Base-by-base conservation (phyloP, 192 early-diverging fungal species). In the Phlyctochytrium arcticum region DNA sequence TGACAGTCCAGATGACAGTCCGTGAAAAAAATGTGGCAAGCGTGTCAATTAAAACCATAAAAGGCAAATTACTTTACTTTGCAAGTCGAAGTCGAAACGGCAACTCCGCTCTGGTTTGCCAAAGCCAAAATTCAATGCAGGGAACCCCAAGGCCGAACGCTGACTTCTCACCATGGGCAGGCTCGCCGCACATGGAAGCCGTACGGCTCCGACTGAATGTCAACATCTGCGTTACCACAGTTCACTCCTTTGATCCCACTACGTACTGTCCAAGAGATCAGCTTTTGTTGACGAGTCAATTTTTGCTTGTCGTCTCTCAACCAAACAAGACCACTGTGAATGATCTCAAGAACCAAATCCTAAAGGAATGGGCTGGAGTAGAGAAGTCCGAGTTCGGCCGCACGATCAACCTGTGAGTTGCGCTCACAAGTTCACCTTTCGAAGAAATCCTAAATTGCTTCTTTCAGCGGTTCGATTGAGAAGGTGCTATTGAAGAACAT, bases 171-270 rank as follows among this genome's bases (percentile, higher is more conserved):
- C n/a, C n/a, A n/a, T n/a, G n/a, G n/a, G n/a, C n/a, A n/a, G n/a
- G n/a, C n/a, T n/a, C n/a, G n/a, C n/a, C n/a, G n/a, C n/a, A n/a
- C n/a, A n/a, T n/a, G n/a, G n/a, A n/a, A n/a, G n/a, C n/a, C n/a
- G n/a, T n/a, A n/a, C 39, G 39, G 46, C 62, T 36, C 21, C 62
- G 62, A 12, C 48, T 64, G 30, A 64, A 64, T 33, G 4, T 64
- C 48, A 50, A 64, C 50, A 54, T 64, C 34, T 64, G 62, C 62
- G 62, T 64, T 24, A 31, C 62, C 8, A 29, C n/a, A 6, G 31
- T 33, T 6, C 34, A 19, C 5, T 17, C 48, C 5, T 64, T 64
- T 30, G 62, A 64, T 31, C 62, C 62, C 21, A 36, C 54, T 32
- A 64, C 62, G 19, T 64, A 64, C 36, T 54, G 48, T 5, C 62